These are phyloP conservation scores for Lycium ferocissimum DNA, from an alignment of 257 asterid genomes.

Conservation along the genomic window DNA sequence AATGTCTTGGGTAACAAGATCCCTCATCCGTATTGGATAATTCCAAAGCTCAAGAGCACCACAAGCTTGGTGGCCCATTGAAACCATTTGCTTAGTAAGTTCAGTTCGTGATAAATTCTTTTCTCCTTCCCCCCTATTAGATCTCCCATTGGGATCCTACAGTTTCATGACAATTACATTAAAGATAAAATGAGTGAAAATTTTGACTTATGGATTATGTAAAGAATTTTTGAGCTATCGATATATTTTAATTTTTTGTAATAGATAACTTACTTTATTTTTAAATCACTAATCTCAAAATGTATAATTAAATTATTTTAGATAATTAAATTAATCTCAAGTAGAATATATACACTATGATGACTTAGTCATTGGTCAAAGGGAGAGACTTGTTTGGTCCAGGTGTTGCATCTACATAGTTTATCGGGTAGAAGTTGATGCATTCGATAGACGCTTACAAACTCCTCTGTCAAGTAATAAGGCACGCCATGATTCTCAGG, in stretches of 20 bases:
- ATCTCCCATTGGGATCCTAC: slow-evolving; percentile 52
- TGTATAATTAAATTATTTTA: too few species aligned
- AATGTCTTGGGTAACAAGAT: slow-evolving; percentile 48
- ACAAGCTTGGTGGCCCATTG: slow-evolving; percentile 77
- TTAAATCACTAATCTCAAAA: too few species aligned
- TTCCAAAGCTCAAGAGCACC: slow-evolving; percentile 75
- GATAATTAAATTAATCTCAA: too few species aligned
- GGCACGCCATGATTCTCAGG: slow-evolving; percentile 58
- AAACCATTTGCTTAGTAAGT: slow-evolving; percentile 58
- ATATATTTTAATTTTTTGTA: too few species aligned
- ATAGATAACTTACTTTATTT: too few species aligned
- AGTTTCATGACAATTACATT: background rate
- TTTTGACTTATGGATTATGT: background rate
- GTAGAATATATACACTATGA: background rate
- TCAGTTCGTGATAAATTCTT: slow-evolving; percentile 47
- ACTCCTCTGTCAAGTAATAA: slow-evolving; percentile 68
- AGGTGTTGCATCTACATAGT: slow-evolving; percentile 48
- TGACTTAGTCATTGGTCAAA: slow-evolving; percentile 39
- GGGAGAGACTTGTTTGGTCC: slow-evolving; percentile 70
- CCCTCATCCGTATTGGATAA: slow-evolving; percentile 64
- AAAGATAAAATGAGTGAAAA: background rate
- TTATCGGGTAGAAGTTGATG: slow-evolving; percentile 62
- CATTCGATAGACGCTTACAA: slow-evolving; percentile 62
- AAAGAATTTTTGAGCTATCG: background rate
- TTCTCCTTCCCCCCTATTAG: slow-evolving; percentile 46